Base-by-base conservation (phyloP, 352 stramenopile species). In the Pythium pyrilobum region DNA sequence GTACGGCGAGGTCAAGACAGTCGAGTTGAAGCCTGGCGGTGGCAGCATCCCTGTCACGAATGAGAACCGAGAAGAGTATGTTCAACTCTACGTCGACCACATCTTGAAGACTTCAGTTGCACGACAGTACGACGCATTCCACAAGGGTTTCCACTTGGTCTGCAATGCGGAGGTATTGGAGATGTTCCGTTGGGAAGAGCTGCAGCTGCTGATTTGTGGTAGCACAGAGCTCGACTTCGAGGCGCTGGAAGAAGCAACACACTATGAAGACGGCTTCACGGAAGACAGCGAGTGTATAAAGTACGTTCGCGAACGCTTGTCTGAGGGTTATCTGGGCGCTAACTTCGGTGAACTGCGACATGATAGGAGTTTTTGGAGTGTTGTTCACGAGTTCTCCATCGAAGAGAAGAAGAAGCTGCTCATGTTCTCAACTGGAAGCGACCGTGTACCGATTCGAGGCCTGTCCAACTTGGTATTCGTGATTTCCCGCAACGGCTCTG, bases 381-480 rank as follows among this genome's bases (percentile, higher is more conserved):
- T 94, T 10, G 77, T 94, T n/a, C 81, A 92, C 52, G 76, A 78
- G 20, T 69, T 94, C 40, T 67, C 72, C 28, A 65, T 91, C 15
- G 77, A 89, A 40, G 77, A 94, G 46, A 94, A 94, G 67, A 89
- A 89, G 59, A 85, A 92, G 58, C 52, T 96, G 34, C 62, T 96
- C 29, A 80, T 81, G 47, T 96, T 96, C 49, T 81, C 67, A 13
- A 96, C 85, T 9, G 87, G 87, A 11, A 93, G 82, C 44, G 85
- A 95, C 58, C 80, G 85, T 29, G 79, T 89, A 5, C 87, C 87
- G 4, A 92, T 96, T 27, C 71, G 80, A 20, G 87, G 85, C 1
- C 69, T 96, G 2, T 85, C 74, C 9, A 87, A 79, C 44, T 64
- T 96, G 42, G 64, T 83, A 18, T 94, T 96, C 66, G 80, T 91